These are phyloP conservation scores for Tephrocybe sp. DNA, from an alignment of 768 basidiomycete species.

Conservation along the genomic window DNA sequence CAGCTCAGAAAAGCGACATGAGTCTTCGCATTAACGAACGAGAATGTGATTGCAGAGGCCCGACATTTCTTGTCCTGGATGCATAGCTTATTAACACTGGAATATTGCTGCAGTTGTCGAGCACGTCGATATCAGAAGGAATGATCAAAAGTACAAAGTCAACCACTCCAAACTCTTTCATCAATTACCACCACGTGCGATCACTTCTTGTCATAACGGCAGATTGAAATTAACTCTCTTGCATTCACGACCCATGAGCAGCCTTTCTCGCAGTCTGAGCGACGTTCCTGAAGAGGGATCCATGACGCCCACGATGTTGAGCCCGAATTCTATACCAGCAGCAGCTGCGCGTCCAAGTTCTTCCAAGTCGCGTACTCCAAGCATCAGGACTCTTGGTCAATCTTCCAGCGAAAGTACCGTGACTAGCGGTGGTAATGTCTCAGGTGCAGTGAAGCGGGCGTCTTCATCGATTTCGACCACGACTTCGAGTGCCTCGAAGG, in stretches of 20 bases:
- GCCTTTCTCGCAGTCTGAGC: conserved; percentile 23
- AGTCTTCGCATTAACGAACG: too few species aligned
- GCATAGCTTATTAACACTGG: too few species aligned
- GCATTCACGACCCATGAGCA: conserved; percentile 22
- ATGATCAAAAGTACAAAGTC: too few species aligned
- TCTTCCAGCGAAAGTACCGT: conserved; percentile 16
- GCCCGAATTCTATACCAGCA: conserved; percentile 5
- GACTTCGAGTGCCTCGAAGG: conserved; percentile 19
- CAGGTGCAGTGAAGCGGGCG: conserved; percentile 14
- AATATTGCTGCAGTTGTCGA: too few species aligned
- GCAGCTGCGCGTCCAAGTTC: neutral
- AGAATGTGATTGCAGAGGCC: too few species aligned
- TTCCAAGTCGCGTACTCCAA: conserved; percentile 26
- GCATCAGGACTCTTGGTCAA: conserved; percentile 34
- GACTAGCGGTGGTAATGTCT: conserved; percentile 4
- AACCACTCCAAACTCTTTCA: too few species aligned
- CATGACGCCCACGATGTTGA: conserved; percentile 16
- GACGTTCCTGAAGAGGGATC: conserved; percentile 35
- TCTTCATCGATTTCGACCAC: conserved; percentile 19
- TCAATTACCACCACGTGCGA: conserved; percentile 3
- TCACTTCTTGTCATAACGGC: conserved; percentile 1
- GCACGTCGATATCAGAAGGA: too few species aligned
- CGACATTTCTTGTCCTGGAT: too few species aligned
- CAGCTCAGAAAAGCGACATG: too few species aligned
- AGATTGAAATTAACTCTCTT: neutral